A percentile compares a stretch with the other conserved stretches of the same genome.
Conservation (phyloP, 306 rosid genomes). For the Rubus parviflorus region DNA sequence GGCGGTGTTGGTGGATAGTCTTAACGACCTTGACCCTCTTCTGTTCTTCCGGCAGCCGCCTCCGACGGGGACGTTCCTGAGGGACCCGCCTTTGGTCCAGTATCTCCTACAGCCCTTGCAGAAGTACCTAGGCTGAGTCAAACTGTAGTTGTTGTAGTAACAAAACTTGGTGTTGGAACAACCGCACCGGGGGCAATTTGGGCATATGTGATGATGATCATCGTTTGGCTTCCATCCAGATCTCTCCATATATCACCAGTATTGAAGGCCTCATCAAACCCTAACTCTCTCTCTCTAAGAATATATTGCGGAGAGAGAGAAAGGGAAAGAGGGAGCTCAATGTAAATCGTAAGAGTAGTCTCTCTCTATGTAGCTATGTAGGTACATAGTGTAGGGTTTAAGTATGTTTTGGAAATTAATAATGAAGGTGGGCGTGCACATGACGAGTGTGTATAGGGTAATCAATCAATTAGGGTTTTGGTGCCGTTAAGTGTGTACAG, state of each 20-base stretch:
- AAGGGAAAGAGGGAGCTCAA: neutral
- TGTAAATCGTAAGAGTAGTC: neutral
- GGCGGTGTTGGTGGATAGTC: slow-evolving; percentile 13
- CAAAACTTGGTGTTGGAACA: slow-evolving; percentile 80
- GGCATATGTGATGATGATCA: slow-evolving; percentile 47
- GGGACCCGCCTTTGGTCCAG: slow-evolving; percentile 89
- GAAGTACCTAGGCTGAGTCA: slow-evolving; percentile 79
- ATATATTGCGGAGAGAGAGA: neutral
- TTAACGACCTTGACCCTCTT: slow-evolving; percentile 30
- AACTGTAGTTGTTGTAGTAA: slow-evolving; percentile 84
- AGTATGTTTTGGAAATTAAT: neutral
- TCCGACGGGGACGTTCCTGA: slow-evolving; percentile 69
- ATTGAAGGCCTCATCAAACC: slow-evolving; percentile 27
- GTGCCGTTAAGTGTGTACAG: slow-evolving; percentile 24
- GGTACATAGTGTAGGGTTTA: slow-evolving; percentile 2
- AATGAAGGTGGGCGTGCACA: slow-evolving; percentile 39
- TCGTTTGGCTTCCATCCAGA: slow-evolving; percentile 54
- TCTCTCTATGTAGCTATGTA: neutral
- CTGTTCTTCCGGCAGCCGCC: slow-evolving; percentile 51
- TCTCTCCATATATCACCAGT: slow-evolving; percentile 54
- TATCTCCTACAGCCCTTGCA: slow-evolving; percentile 81
- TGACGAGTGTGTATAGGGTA: slow-evolving; percentile 40
- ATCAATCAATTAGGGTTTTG: slow-evolving; percentile 14
- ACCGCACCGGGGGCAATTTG: slow-evolving; percentile 76
- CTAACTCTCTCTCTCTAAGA: slow-evolving; percentile 8